These are phyloP conservation scores for Wallacemonas sp. DNA, from an alignment of 208 protist species.

Conservation along the genomic window DNA sequence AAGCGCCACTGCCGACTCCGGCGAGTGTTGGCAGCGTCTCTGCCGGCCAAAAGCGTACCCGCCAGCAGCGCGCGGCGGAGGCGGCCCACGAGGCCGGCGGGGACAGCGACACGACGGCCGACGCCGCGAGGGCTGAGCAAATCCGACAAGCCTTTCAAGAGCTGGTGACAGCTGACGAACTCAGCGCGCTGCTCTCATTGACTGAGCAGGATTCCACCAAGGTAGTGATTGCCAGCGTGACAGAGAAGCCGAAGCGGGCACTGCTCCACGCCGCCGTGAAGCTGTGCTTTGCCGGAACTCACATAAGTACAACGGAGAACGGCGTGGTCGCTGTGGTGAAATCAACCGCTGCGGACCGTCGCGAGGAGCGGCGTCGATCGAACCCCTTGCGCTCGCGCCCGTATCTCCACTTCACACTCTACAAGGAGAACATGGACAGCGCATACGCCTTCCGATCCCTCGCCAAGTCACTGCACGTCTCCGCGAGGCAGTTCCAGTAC, in stretches of 20 bases:
- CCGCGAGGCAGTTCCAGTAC: constrained; percentile 74
- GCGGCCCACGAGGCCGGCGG: no score
- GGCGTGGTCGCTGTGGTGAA: constrained; percentile 51
- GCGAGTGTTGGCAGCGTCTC: not conserved
- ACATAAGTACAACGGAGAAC: constrained; percentile 70
- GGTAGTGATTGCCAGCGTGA: constrained; percentile 31
- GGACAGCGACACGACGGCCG: no score
- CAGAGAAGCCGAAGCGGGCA: constrained; percentile 58
- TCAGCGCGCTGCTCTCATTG: constrained; percentile 30
- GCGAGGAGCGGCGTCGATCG: constrained; percentile 61
- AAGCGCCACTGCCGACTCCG: constrained; percentile 14
- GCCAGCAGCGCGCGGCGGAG: not conserved
- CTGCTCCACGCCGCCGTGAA: constrained; percentile 63
- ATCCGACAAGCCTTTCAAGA: constrained; percentile 17
- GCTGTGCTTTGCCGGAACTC: constrained; percentile 38
- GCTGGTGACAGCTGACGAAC: constrained; percentile 43
- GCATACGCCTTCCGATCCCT: constrained; percentile 70
- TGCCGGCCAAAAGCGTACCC: not conserved
- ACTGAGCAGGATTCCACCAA: constrained; percentile 20
- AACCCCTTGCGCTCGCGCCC: constrained; percentile 25
- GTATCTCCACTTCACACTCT: constrained; percentile 92
- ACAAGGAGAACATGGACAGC: constrained; percentile 95
- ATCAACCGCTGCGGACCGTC: constrained; percentile 55
- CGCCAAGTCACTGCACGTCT: constrained; percentile 54
- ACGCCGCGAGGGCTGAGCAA: not conserved